Conservation (phyloP, 768 basidiomycete genomes). For the Phlebiopsis flavidoalba region DNA sequence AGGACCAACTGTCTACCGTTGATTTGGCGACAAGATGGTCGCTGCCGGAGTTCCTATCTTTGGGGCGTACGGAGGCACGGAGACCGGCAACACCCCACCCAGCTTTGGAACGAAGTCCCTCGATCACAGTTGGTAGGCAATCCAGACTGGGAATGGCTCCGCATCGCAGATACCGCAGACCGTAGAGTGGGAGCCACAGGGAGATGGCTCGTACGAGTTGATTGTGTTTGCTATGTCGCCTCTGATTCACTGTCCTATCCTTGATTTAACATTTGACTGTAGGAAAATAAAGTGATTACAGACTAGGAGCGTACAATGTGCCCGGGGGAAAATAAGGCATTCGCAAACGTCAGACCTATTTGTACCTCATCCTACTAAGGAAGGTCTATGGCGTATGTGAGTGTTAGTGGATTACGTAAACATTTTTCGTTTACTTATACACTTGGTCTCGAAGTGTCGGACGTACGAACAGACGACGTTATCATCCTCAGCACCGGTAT, state of each 20-base stretch:
- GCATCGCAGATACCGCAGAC: background rate
- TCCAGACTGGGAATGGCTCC: conserved; percentile 10
- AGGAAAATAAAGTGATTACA: background rate
- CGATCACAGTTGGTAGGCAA: background rate
- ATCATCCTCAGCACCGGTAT: conserved; percentile 27
- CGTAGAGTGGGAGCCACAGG: conserved; percentile 10
- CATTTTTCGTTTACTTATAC: no score
- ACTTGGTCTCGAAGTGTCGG: conserved; percentile 19
- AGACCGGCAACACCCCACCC: conserved; percentile 4
- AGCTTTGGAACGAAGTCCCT: background rate
- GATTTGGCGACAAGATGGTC: conserved; percentile 12
- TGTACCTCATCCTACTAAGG: conserved; percentile 12
- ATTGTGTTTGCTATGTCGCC: conserved; percentile 4
- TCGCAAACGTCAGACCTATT: conserved; percentile 12
- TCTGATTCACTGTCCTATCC: background rate
- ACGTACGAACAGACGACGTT: conserved; percentile 38
- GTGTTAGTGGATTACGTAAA: background rate
- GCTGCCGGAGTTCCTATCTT: conserved; percentile 11
- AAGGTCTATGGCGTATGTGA: conserved; percentile 11
- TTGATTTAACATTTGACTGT: background rate
- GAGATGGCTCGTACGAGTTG: conserved; percentile 12
- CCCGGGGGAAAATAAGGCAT: conserved; percentile 7
- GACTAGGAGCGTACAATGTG: conserved; percentile 6
- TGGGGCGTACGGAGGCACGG: conserved; percentile 14
- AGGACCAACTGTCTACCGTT: conserved; percentile 11